Evolutionary conservation across 148 eudicot genomes (phyloP).

Genomic region (Silene uniflora): DNA sequence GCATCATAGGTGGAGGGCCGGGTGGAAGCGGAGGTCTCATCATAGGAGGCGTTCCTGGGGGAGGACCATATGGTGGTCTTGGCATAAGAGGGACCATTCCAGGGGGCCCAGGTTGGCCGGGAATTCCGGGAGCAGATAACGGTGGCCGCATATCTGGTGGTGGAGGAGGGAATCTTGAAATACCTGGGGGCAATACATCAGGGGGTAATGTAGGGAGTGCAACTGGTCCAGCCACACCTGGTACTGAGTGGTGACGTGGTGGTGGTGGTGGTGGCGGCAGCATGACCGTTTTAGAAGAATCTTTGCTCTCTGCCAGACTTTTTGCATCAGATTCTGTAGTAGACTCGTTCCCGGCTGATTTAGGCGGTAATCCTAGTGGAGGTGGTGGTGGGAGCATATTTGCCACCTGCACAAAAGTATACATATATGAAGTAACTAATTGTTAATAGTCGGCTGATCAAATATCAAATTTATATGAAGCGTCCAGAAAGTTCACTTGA

Average conservation of each 20-base stretch:
- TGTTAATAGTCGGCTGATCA: not conserved
- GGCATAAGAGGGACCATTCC: slow-evolving; percentile 73
- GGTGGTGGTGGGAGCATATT: slow-evolving; percentile 72
- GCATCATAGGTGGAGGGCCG: slow-evolving; percentile 77
- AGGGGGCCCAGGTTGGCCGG: slow-evolving; percentile 55
- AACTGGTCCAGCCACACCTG: slow-evolving; percentile 47
- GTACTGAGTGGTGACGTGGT: slow-evolving; percentile 51
- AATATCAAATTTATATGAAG: not conserved
- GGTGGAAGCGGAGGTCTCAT: slow-evolving; percentile 99
- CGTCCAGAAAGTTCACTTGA: not conserved
- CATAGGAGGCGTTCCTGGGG: slow-evolving; percentile 75
- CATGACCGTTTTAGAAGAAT: slow-evolving; percentile 48
- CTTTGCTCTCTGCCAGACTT: slow-evolving; percentile 44
- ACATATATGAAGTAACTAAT: not conserved
- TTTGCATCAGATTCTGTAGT: slow-evolving; percentile 52
- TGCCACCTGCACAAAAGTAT: slow-evolving; percentile 37
- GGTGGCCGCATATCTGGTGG: slow-evolving; percentile 67
- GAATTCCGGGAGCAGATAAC: slow-evolving; percentile 50
- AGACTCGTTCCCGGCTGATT: slow-evolving; percentile 36
- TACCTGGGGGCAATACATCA: slow-evolving; percentile 82
- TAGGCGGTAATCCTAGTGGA: slow-evolving; percentile 59
- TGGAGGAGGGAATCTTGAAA: slow-evolving; percentile 70
- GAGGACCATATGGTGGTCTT: slow-evolving; percentile 85
- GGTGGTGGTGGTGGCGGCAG: slow-evolving; percentile 92
- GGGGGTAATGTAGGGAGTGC: slow-evolving; percentile 51